phyloP scores from a whole-genome alignment of 441 rosid species.

The Hypseocharis bilobata region DNA sequence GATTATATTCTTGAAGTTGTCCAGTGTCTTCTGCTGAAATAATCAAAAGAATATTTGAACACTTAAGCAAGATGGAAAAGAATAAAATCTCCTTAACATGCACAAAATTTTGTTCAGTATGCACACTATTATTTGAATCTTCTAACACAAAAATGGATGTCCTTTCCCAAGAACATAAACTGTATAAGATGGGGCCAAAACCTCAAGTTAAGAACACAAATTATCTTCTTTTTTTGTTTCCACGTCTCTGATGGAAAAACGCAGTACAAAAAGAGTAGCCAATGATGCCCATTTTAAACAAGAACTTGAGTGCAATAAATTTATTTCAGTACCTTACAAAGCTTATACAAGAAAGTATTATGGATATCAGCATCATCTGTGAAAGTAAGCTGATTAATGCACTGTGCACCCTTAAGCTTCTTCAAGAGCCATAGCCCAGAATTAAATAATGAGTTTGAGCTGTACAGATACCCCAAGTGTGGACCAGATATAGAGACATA shows the following conservation, averaged over 20 bases:
- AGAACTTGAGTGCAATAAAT: background rate
- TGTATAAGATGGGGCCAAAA: no score
- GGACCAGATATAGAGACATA: constrained; percentile 88
- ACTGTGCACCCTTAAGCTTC: constrained; percentile 75
- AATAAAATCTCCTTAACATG: no score
- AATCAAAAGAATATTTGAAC: constrained; percentile 22
- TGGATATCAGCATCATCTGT: constrained; percentile 75
- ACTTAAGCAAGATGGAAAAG: background rate
- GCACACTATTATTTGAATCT: background rate
- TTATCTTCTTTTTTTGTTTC: no score
- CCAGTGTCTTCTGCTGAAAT: constrained; percentile 79
- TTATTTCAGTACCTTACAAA: constrained; percentile 52
- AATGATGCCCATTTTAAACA: background rate
- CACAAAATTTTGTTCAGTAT: no score
- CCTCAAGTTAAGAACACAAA: no score
- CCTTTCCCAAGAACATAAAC: background rate
- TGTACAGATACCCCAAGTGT: constrained; percentile 83
- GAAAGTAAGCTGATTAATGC: constrained; percentile 90
- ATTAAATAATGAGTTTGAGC: constrained; percentile 85
- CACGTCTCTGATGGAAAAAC: background rate
- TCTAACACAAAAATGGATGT: background rate
- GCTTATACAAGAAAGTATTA: constrained; percentile 67
- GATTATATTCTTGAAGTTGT: constrained; percentile 55
- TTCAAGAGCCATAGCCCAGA: constrained; percentile 87
- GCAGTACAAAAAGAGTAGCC: background rate